Evolutionary conservation across 441 rosid genomes (phyloP).

Genomic region (Gossypium lobatum): DNA sequence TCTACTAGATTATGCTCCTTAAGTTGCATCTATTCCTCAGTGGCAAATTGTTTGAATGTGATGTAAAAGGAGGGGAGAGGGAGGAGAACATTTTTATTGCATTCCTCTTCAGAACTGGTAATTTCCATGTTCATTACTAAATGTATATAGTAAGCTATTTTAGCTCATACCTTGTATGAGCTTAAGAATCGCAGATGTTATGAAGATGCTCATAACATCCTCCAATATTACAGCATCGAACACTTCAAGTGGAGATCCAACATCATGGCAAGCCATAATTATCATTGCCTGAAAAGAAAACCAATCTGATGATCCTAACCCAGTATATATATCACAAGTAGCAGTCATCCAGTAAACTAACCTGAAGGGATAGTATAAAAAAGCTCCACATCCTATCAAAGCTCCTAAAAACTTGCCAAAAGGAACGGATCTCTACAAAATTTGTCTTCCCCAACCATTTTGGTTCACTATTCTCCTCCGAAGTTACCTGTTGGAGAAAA

Average conservation of each 20-base stretch:
- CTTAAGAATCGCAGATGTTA: slow-evolving; percentile 78
- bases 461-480: slow-evolving; percentile 33
- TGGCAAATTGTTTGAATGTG: not conserved
- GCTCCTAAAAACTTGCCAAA: slow-evolving; percentile 98
- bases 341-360: slow-evolving; percentile 18
- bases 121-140: not conserved
- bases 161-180: slow-evolving; percentile 60
- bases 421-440: slow-evolving; percentile 89
- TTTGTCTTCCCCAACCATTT: slow-evolving; percentile 93
- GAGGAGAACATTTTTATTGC: not conserved
- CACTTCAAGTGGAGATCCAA: slow-evolving; percentile 81
- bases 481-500: slow-evolving; percentile 32
- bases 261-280: slow-evolving; percentile 93
- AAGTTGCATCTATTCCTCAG: not conserved
- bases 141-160: slow-evolving; percentile 3
- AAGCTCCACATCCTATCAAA: slow-evolving; percentile 98
- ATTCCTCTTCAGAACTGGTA: slow-evolving; percentile 4
- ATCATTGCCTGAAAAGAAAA: slow-evolving; percentile 70
- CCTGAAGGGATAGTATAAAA: slow-evolving; percentile 93
- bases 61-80: not conserved
- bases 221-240: slow-evolving; percentile 72
- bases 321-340: slow-evolving; percentile 1
- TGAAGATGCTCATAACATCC: slow-evolving; percentile 89
- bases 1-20: not conserved
- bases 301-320: slow-evolving; percentile 12